A percentile compares a stretch with the other conserved stretches of the same genome.
phyloP scores from a whole-genome alignment of 1,139 yeast genomes.

The Diutina mesorugosa region DNA sequence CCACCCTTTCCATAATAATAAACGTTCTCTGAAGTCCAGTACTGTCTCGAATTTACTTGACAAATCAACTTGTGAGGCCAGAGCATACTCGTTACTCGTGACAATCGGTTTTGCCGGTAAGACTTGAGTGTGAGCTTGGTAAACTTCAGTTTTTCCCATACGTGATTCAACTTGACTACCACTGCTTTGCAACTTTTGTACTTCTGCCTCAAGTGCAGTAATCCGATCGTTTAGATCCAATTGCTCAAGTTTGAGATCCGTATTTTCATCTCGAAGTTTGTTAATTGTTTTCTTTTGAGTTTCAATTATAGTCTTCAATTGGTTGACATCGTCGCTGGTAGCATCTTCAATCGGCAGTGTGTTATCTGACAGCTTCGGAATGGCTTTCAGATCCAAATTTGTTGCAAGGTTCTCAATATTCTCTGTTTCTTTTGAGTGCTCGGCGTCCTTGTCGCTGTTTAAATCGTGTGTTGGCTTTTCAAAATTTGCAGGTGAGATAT shows the following conservation, averaged over 20 bases:
- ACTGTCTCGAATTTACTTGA: neutral
- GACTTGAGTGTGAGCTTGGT: slow-evolving; percentile 2
- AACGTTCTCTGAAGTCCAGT: slow-evolving; percentile 25
- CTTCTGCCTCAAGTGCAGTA: slow-evolving; percentile 5
- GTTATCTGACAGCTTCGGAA: neutral
- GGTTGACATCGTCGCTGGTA: slow-evolving; percentile 5
- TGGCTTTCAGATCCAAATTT: no score
- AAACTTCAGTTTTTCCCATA: slow-evolving; percentile 2
- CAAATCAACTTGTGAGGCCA: slow-evolving; percentile 11
- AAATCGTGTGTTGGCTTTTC: no score
- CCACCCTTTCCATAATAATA: slow-evolving; percentile 69
- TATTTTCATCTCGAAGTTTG: slow-evolving; percentile 29
- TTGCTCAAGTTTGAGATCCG: slow-evolving; percentile 23
- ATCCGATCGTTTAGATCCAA: slow-evolving; percentile 7
- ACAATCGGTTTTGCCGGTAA: slow-evolving; percentile 23
- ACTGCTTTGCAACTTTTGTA: neutral
- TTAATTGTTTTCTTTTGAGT: slow-evolving; percentile 23
- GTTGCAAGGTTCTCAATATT: no score
- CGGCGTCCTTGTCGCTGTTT: no score
- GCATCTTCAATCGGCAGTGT: neutral
- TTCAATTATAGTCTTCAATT: slow-evolving; percentile 10
- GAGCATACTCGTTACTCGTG: slow-evolving; percentile 23
- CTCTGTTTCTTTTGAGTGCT: no score
- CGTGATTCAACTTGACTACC: slow-evolving; percentile 6
- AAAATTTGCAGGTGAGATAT: no score